phyloP scores from a whole-genome alignment of 805 yeast species.

The Zygosaccharomyces rouxii region DNA sequence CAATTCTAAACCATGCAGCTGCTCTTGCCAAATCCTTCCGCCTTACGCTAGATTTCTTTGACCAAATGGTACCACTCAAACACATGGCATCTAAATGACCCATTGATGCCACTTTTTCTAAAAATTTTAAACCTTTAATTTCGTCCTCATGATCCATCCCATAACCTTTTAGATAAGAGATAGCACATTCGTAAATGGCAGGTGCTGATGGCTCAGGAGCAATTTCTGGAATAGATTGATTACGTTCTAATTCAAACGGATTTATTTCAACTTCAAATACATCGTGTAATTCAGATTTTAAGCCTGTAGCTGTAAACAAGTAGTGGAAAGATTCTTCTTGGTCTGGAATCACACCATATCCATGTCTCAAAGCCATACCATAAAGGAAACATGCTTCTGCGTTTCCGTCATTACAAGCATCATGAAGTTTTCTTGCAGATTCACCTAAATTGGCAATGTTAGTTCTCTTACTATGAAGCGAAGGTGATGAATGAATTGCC shows the following conservation, averaged over 20 bases:
- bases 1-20: constrained; percentile 65
- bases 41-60: constrained; percentile 46
- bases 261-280: constrained; percentile 26
- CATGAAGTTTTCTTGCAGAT: constrained; percentile 62
- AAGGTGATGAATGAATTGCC: neutral
- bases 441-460: constrained; percentile 56
- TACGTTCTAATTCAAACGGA: constrained; percentile 34
- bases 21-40: constrained; percentile 59
- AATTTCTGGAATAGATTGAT: constrained; percentile 33
- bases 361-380: constrained; percentile 61
- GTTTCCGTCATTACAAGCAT: constrained; percentile 59
- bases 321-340: constrained; percentile 52
- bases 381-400: constrained; percentile 65
- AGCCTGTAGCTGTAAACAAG: constrained; percentile 51
- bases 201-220: constrained; percentile 44
- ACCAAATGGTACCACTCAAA: constrained; percentile 66
- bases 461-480: constrained; percentile 40
- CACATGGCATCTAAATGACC: constrained; percentile 68
- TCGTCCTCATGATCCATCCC: constrained; percentile 49
- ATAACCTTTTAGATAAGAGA: constrained; percentile 51
- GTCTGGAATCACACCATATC: constrained; percentile 63
- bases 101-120: constrained; percentile 61
- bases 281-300: constrained; percentile 28
- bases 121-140: constrained; percentile 49
- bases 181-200: constrained; percentile 60